Conservation (phyloP, 305 asterid species). For the Andrographis paniculata region DNA sequence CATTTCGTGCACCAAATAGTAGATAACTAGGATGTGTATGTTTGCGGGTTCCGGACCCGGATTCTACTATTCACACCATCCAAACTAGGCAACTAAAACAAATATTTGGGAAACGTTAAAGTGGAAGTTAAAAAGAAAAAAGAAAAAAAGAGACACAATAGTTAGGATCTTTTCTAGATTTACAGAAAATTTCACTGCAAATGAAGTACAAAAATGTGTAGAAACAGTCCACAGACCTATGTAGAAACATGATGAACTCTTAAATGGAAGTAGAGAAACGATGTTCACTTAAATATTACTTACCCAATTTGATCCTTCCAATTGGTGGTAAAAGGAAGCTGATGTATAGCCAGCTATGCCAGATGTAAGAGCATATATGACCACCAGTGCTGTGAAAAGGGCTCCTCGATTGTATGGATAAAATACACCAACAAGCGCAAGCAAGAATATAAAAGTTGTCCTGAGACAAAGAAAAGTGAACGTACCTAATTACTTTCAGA, state of each 20-base stretch:
- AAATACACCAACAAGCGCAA: conserved; percentile 64
- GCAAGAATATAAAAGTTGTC: conserved; percentile 42
- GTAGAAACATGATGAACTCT: conserved; percentile 2
- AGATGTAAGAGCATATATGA: conserved; percentile 65
- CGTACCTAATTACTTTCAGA: conserved; percentile 1
- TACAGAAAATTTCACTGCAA: not conserved
- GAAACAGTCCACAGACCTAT: not conserved
- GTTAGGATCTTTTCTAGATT: no score
- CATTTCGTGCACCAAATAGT: not conserved
- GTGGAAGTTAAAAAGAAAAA: no score
- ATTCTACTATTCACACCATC: no score
- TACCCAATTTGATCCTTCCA: conserved; percentile 75
- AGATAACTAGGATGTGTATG: not conserved
- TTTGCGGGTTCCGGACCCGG: no score
- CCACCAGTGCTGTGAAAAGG: conserved; percentile 54
- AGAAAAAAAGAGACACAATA: no score
- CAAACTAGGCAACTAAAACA: no score
- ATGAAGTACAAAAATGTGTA: not conserved
- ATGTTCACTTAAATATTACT: conserved; percentile 4
- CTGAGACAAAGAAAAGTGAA: conserved; percentile 22
- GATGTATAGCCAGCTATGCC: conserved; percentile 65
- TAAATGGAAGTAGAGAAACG: conserved; percentile 8
- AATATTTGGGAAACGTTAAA: no score
- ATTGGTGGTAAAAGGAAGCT: conserved; percentile 62
- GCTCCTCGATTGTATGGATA: conserved; percentile 78